Percentiles rank a stretch among this genome's conserved stretches.
phyloP scores from a whole-genome alignment of 1,139 yeast species.

The Debaryomyces psychrophilus region DNA sequence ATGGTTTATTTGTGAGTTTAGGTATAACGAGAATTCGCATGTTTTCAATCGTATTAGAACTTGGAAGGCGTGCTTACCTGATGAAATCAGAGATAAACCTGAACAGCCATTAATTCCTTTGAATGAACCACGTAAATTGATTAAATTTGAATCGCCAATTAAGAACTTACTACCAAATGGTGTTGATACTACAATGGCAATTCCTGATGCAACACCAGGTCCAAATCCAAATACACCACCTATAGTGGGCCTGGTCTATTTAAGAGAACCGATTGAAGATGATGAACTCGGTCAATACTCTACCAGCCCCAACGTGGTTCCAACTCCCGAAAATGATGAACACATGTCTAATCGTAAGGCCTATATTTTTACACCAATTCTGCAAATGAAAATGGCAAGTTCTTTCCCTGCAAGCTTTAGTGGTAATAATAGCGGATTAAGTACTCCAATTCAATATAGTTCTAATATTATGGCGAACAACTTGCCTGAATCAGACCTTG shows the following conservation, averaged over 20 bases:
- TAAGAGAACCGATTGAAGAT: slow-evolving; percentile 70
- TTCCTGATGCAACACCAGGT: slow-evolving; percentile 83
- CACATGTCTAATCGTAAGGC: slow-evolving; percentile 40
- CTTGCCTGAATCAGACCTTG: slow-evolving; percentile 20
- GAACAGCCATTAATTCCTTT: slow-evolving; percentile 73
- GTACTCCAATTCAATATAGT: slow-evolving; percentile 14
- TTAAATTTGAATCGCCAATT: slow-evolving; percentile 81
- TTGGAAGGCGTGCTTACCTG: slow-evolving; percentile 98
- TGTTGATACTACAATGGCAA: slow-evolving; percentile 70
- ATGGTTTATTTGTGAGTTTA: slow-evolving; percentile 89
- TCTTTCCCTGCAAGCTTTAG: slow-evolving; percentile 17
- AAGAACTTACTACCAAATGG: slow-evolving; percentile 73
- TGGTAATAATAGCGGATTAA: slow-evolving; percentile 12
- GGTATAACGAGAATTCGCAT: slow-evolving; percentile 89
- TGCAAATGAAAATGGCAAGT: slow-evolving; percentile 43
- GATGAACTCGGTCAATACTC: slow-evolving; percentile 82
- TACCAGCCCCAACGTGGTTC: slow-evolving; percentile 49
- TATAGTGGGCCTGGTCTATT: slow-evolving; percentile 83
- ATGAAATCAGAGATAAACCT: slow-evolving; percentile 83
- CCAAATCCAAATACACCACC: slow-evolving; percentile 84
- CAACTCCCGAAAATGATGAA: slow-evolving; percentile 66
- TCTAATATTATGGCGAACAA: slow-evolving; percentile 10
- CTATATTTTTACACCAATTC: slow-evolving; percentile 49
- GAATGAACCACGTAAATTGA: slow-evolving; percentile 63
- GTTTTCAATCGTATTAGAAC: slow-evolving; percentile 93